Percentiles rank a stretch among this genome's conserved stretches.
These are phyloP conservation scores for Starmerella lactis-condensi DNA, from an alignment of 805 yeast species.

Conservation along the genomic window DNA sequence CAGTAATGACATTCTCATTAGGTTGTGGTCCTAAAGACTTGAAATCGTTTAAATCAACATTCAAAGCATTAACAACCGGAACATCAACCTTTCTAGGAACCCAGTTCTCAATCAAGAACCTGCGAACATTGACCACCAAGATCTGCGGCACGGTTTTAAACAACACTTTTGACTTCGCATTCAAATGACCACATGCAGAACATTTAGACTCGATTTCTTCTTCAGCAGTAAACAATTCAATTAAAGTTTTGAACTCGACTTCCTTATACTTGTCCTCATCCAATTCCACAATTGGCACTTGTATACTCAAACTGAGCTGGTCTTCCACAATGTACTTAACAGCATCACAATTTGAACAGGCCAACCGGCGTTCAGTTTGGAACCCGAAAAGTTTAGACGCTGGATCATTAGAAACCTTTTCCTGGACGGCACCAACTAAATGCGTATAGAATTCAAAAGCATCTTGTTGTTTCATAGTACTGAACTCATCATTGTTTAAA, in stretches of 20 bases:
- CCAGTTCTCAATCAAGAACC: constrained; percentile 79
- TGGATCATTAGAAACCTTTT: constrained; percentile 37
- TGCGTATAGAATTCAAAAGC: constrained; percentile 74
- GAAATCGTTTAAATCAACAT: constrained; percentile 28
- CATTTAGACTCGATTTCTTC: constrained; percentile 42
- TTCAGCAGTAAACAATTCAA: constrained; percentile 35
- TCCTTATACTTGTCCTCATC: constrained; percentile 32
- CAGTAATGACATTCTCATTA: constrained; percentile 26
- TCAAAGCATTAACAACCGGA: constrained; percentile 39
- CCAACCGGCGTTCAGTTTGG: constrained; percentile 42
- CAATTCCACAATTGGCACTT: constrained; percentile 31
- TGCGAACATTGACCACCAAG: constrained; percentile 51
- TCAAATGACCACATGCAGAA: constrained; percentile 21
- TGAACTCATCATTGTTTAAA: constrained; percentile 59
- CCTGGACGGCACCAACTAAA: constrained; percentile 26
- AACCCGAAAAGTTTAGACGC: constrained; percentile 41
- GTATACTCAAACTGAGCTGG: constrained; percentile 46
- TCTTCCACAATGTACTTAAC: constrained; percentile 40
- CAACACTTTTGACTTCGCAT: constrained; percentile 25
- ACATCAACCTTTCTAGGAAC: constrained; percentile 66
- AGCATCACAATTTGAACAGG: constrained; percentile 38
- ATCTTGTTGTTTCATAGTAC: constrained; percentile 82
- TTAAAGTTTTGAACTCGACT: constrained; percentile 33
- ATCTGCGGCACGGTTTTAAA: constrained; percentile 52
- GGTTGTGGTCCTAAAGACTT: constrained; percentile 27